These are phyloP conservation scores for Pythium guiyangense DNA, from an alignment of 352 stramenopile genomes.

Conservation along the genomic window DNA sequence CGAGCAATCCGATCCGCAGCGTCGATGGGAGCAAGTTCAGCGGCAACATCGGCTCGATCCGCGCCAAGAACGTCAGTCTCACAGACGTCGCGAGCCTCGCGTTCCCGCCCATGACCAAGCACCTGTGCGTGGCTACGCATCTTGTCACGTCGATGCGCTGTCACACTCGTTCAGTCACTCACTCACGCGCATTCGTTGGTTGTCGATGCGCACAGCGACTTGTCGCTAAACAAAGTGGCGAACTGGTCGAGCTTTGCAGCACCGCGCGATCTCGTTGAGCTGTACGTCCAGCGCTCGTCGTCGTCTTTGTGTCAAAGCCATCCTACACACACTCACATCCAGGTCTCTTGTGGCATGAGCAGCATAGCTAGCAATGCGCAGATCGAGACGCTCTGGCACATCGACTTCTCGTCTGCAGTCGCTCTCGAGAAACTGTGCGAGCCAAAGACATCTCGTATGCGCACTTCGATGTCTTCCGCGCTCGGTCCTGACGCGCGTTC, in stretches of 20 bases:
- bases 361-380: conserved; percentile 3
- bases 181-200: not conserved
- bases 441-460: not conserved
- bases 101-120: conserved; percentile 5
- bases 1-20: conserved; percentile 8
- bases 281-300: not conserved
- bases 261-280: not conserved
- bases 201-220: conserved; percentile 1
- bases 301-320: no score
- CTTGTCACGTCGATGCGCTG: not conserved
- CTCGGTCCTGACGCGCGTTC: not conserved
- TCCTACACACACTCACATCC: not conserved
- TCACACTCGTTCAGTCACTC: not conserved
- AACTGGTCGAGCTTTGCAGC: conserved; percentile 13
- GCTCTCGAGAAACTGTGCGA: conserved; percentile 5
- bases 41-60: not conserved
- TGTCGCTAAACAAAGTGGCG: conserved; percentile 5
- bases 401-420: conserved; percentile 4
- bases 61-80: conserved; percentile 12
- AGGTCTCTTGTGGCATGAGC: not conserved
- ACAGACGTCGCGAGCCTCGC: conserved; percentile 3
- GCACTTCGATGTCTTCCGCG: not conserved
- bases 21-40: not conserved
- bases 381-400: conserved; percentile 5
- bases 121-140: conserved; percentile 5